These are phyloP conservation scores for Boletus edulis DNA, from an alignment of 768 basidiomycete species.

Conservation along the genomic window DNA sequence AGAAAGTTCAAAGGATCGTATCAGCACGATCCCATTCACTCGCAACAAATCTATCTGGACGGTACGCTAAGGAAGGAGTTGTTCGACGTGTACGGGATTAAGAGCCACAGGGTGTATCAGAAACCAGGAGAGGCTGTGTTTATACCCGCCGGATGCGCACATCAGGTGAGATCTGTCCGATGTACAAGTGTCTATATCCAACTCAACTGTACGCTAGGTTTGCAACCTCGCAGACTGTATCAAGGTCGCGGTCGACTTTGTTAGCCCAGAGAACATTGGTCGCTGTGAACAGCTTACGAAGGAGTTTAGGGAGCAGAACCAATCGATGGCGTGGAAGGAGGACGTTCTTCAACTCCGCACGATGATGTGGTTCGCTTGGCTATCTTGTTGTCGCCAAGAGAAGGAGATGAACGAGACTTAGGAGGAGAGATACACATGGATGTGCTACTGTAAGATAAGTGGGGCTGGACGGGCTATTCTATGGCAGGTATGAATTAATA, in stretches of 20 bases:
- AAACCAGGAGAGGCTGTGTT: conserved; percentile 91
- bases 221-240: conserved; percentile 93
- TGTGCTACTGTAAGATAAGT: conserved; percentile 22
- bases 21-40: conserved; percentile 84
- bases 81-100: conserved; percentile 64
- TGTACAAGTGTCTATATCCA: neutral
- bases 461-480: conserved; percentile 24
- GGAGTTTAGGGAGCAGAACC: conserved; percentile 91
- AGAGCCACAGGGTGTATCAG: conserved; percentile 84
- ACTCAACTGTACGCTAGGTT: conserved; percentile 48
- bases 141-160: conserved; percentile 91
- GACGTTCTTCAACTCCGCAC: conserved; percentile 88
- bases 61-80: conserved; percentile 62
- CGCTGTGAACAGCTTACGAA: conserved; percentile 82
- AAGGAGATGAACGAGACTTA: conserved; percentile 36
- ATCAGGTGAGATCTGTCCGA: conserved; percentile 57
- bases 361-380: conserved; percentile 95
- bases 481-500: conserved; percentile 25
- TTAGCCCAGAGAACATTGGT: conserved; percentile 87
- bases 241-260: conserved; percentile 94
- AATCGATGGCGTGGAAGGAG: conserved; percentile 87
- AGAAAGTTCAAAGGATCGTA: conserved; percentile 56
- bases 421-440: neutral
- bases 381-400: conserved; percentile 59
- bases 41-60: conserved; percentile 86